phyloP scores from a whole-genome alignment of 2,329 filamentous ascomycete species.

The Allantophomopsis cytisporea region DNA sequence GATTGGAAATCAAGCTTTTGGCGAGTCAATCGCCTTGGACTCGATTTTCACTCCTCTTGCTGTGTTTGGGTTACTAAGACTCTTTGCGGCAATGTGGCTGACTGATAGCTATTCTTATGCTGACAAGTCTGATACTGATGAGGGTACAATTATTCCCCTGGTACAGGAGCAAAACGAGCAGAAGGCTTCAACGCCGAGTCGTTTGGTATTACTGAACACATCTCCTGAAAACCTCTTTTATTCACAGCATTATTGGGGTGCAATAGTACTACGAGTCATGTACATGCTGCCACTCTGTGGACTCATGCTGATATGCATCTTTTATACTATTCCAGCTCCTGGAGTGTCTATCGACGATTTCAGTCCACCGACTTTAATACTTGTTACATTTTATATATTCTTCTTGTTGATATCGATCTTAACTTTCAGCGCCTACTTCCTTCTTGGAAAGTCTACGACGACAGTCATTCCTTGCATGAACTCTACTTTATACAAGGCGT shows the following conservation, averaged over 20 bases:
- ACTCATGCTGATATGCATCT: conserved; percentile 1
- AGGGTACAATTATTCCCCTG: no score
- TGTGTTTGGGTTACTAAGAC: conserved; percentile 10
- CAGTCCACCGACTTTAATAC: conserved; percentile 2
- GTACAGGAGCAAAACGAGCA: not conserved
- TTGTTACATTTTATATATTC: conserved; percentile 7
- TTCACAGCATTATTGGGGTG: conserved; percentile 2
- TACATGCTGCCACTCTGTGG: conserved; percentile 1
- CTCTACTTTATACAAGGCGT: conserved; percentile 13
- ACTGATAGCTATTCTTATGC: conserved; percentile 7
- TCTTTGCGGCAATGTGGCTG: conserved; percentile 11
- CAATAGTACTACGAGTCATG: conserved; percentile 1
- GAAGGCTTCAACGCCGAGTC: not conserved
- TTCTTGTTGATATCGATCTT: conserved; percentile 5
- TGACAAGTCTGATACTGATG: not conserved
- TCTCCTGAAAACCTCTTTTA: not conserved
- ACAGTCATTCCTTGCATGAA: conserved; percentile 14
- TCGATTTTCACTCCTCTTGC: conserved; percentile 12
- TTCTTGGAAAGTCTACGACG: conserved; percentile 4
- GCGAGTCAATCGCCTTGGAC: conserved; percentile 2
- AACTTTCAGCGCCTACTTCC: conserved; percentile 8
- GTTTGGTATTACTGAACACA: not conserved
- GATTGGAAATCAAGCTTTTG: not conserved
- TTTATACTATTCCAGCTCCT: conserved; percentile 2
- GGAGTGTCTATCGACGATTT: not conserved